These are phyloP conservation scores for Moesziomyces antarcticus DNA, from an alignment of 1,284 basidiomycete genomes.

Conservation along the genomic window DNA sequence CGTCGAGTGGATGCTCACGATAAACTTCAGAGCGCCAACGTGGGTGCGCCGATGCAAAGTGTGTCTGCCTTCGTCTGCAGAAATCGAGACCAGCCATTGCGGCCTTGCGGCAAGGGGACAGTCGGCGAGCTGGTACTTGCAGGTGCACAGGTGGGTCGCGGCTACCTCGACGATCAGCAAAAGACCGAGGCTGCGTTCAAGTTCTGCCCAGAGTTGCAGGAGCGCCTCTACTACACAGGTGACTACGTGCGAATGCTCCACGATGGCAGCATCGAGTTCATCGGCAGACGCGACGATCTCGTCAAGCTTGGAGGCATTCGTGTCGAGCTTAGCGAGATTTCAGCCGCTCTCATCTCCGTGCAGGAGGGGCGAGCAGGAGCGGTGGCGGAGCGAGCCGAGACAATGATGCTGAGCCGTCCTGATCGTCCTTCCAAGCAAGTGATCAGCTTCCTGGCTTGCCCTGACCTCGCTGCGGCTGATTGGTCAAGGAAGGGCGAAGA, in stretches of 20 bases:
- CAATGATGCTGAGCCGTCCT: slow-evolving; percentile 14
- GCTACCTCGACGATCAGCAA: slow-evolving; percentile 17
- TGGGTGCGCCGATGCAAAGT: slow-evolving; percentile 50
- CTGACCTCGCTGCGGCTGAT: slow-evolving; percentile 1
- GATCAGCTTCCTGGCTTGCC: slow-evolving; percentile 16
- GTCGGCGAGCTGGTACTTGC: slow-evolving; percentile 53
- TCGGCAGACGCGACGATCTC: slow-evolving; percentile 59
- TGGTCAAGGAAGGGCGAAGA: not conserved
- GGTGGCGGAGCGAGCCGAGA: slow-evolving; percentile 10
- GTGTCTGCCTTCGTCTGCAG: slow-evolving; percentile 47
- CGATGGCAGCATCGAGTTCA: slow-evolving; percentile 60
- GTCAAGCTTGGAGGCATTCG: slow-evolving; percentile 64
- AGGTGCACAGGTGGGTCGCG: slow-evolving; percentile 23
- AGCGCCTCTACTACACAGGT: slow-evolving; percentile 37
- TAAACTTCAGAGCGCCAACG: slow-evolving; percentile 51
- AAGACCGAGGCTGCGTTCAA: slow-evolving; percentile 21
- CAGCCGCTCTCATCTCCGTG: slow-evolving; percentile 4
- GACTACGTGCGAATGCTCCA: slow-evolving; percentile 48
- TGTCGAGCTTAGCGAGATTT: slow-evolving; percentile 58
- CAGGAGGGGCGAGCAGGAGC: not conserved
- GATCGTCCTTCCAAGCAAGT: slow-evolving; percentile 20
- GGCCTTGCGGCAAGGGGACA: slow-evolving; percentile 44
- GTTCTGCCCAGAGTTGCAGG: not conserved
- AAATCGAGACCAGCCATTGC: slow-evolving; percentile 11
- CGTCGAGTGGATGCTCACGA: slow-evolving; percentile 23